phyloP scores from a whole-genome alignment of 2,329 filamentous ascomycete genomes.

The Botryotinia calthae region DNA sequence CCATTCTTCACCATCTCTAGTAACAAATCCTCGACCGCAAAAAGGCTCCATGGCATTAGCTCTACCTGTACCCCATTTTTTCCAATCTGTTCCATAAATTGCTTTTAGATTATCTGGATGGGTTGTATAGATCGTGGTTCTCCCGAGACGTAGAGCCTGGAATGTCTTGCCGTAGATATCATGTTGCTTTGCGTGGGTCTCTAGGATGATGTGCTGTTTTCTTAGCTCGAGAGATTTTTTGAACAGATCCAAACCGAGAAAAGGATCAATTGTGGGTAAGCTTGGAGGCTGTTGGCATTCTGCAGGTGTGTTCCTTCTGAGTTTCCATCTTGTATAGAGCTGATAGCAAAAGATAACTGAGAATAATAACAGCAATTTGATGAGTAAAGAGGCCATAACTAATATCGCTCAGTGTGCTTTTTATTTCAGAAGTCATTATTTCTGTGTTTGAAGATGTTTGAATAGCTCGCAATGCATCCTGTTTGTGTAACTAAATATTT shows the following conservation, averaged over 20 bases:
- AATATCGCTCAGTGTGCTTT: not conserved
- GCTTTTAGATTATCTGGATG: conserved; percentile 12
- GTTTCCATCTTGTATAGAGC: not conserved
- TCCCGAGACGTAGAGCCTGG: not conserved
- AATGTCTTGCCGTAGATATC: conserved; percentile 3
- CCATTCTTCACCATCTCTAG: conserved; percentile 16
- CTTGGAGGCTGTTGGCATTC: not conserved
- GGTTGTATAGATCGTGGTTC: not conserved
- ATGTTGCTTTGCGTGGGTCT: not conserved
- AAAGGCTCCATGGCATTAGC: conserved; percentile 3
- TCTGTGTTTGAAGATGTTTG: not conserved
- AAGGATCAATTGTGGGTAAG: not conserved
- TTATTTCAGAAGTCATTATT: not conserved
- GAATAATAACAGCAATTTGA: not conserved
- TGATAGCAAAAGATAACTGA: not conserved
- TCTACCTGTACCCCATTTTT: conserved; percentile 7
- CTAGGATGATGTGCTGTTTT: not conserved
- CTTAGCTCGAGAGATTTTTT: not conserved
- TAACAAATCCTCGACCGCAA: conserved; percentile 15
- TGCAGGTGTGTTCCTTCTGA: not conserved
- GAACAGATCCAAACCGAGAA: conserved; percentile 13
- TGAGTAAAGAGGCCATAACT: not conserved
- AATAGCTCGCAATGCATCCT: not conserved
- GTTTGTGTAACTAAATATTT: not conserved
- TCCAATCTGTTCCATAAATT: not conserved